A percentile compares a stretch with the other conserved stretches of the same genome.
These are phyloP conservation scores for Haematococcus sp. DNA, from an alignment of 139 green algal genomes.

Conservation along the genomic window DNA sequence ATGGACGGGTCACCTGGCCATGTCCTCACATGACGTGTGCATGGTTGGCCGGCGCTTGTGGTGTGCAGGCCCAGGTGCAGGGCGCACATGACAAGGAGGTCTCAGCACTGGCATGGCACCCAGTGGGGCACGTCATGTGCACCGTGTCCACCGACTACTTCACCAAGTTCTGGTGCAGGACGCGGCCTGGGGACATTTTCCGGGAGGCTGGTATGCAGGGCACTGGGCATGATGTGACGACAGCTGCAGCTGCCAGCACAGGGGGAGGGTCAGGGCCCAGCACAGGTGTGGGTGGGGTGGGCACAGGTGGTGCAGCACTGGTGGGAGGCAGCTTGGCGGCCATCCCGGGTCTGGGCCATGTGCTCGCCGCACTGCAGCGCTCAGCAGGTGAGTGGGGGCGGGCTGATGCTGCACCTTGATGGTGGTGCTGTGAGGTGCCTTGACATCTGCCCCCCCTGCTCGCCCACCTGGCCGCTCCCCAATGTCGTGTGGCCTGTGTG, in stretches of 20 bases:
- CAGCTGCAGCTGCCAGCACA: neutral
- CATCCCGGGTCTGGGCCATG: neutral
- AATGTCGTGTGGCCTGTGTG: no score
- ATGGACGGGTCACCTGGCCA: no score
- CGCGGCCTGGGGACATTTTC: conserved; percentile 26
- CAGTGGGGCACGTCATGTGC: conserved; percentile 79
- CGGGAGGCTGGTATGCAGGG: neutral
- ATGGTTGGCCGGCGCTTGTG: no score
- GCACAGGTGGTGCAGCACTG: neutral
- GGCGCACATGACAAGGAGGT: conserved; percentile 70
- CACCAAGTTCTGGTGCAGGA: conserved; percentile 34
- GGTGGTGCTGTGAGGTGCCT: no score
- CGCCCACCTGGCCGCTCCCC: no score
- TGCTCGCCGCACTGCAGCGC: neutral
- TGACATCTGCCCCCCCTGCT: no score
- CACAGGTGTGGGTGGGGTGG: neutral
- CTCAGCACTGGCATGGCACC: conserved; percentile 80
- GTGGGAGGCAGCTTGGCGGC: neutral
- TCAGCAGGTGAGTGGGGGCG: no score
- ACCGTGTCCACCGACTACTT: conserved; percentile 41
- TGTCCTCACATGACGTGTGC: no score
- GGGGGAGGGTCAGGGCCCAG: neutral
- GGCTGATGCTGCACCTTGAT: no score
- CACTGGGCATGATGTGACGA: neutral
- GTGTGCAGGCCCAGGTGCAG: conserved; percentile 48